Base-by-base conservation (phyloP, 73 alveolate genomes). In the Effrenium voratum region DNA sequence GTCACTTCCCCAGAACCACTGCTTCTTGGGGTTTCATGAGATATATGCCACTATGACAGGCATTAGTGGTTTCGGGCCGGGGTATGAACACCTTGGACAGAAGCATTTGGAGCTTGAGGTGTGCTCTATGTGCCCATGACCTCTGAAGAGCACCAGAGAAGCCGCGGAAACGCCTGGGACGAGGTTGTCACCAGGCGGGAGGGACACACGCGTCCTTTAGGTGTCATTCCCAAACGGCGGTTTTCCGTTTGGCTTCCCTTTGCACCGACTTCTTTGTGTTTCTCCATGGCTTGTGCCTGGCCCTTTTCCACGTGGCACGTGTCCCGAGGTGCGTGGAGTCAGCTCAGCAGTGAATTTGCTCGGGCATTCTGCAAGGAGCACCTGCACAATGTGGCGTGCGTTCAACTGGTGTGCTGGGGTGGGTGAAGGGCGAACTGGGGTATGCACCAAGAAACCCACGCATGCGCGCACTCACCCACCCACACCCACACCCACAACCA, bases 81-180 rank as follows among this genome's bases (percentile, higher is more conserved):
- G n/a, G 91, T 6, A 13, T n/a, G 34, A 32, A 45, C 32, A 3
- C 59, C 44, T 19, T 13, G 70, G 68, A 28, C 43, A 2, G 40
- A 28, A 43, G 60, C 19, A 47, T 59, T 38, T n/a, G 38, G 57
- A 32, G 57, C 49, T 2, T n/a, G 36, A 87, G 95, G 95, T 12
- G 95, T 87, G 46, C 95, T 87, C 70, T 87, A 87, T 44, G 95
- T 87, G 28, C 95, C 95, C 47, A 87, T 87, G 95, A 87, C 95
- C 28, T 87, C 95, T 28, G 95, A 87, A 41, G 75, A 41, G 70
- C 70, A 63, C 38, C 95, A 87, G 24, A 28, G 95, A 3, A 24
- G 10, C 34, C 83, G 95, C 16, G 95, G 95, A 1, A 84, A 66
- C 3, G 95, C 52, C 41, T 87, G 95, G 95, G 95, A 87, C 12